Percentiles rank a stretch among this genome's conserved stretches.
phyloP scores from a whole-genome alignment of 1,284 basidiomycete species.

The Sporisorium scitamineum region DNA sequence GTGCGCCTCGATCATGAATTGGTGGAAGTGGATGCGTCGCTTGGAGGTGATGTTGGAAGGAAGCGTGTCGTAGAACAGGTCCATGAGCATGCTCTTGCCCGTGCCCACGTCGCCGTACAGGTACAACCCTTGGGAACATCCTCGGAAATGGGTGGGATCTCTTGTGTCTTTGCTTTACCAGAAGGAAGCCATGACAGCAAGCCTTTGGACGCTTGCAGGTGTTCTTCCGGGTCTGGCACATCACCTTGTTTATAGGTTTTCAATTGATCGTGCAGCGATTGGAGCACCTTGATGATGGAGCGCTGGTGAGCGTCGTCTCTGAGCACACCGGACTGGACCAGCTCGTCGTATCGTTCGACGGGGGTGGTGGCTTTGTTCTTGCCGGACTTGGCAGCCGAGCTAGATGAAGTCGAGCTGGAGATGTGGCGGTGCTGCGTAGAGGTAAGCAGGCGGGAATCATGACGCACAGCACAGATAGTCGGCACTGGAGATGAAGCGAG shows the following conservation, averaged over 20 bases:
- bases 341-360: constrained; percentile 78
- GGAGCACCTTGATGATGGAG: constrained; percentile 83
- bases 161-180: constrained; percentile 40
- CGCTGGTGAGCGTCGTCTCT: constrained; percentile 85
- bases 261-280: constrained; percentile 82
- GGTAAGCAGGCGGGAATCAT: not conserved
- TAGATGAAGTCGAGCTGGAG: constrained; percentile 1
- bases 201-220: constrained; percentile 38
- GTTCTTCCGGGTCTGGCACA: constrained; percentile 57
- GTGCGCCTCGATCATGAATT: constrained; percentile 98
- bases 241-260: constrained; percentile 73
- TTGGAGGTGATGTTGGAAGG: constrained; percentile 80
- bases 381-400: constrained; percentile 20
- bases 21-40: constrained; percentile 86
- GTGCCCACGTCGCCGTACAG: constrained; percentile 98
- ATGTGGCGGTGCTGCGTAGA: constrained; percentile 4
- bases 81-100: constrained; percentile 96
- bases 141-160: constrained; percentile 68
- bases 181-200: constrained; percentile 50
- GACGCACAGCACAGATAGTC: not conserved
- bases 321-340: constrained; percentile 80
- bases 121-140: constrained; percentile 88
- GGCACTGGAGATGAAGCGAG: constrained; percentile 4
- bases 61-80: constrained; percentile 89
- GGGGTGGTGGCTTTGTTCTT: constrained; percentile 70